Percentiles rank a stretch among this genome's conserved stretches.
Evolutionary conservation across 1,284 basidiomycete species (phyloP).

Genomic region (Xerocomus amazonicus): DNA sequence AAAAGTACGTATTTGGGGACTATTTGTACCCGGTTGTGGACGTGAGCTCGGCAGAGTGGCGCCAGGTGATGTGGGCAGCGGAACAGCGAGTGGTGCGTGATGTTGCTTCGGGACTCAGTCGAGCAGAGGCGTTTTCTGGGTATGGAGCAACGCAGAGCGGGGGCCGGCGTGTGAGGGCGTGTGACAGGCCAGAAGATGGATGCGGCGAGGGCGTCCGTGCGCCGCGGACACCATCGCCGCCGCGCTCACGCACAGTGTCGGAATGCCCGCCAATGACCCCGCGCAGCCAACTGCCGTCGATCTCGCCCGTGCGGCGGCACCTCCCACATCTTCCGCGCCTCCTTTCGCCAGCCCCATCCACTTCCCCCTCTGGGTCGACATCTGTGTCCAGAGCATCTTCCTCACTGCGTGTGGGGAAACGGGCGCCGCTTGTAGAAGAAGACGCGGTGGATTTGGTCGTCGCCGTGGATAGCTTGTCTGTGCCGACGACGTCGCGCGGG

Average conservation of each 20-base stretch:
- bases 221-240: conserved; percentile 9
- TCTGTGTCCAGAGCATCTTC: neutral
- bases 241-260: neutral
- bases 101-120: conserved; percentile 6
- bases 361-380: neutral
- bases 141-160: conserved; percentile 28
- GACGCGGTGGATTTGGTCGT: conserved; percentile 32
- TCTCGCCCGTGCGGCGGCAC: conserved; percentile 10
- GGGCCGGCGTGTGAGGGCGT: conserved; percentile 1
- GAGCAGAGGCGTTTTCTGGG: neutral
- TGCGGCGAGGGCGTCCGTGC: neutral
- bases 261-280: conserved; percentile 9
- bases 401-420: conserved; percentile 7
- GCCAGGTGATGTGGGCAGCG: conserved; percentile 57
- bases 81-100: conserved; percentile 30
- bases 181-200: neutral
- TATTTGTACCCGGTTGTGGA: conserved; percentile 90
- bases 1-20: conserved; percentile 84
- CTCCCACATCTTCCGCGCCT: conserved; percentile 4
- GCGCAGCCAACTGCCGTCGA: conserved; percentile 9
- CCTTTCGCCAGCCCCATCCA: neutral
- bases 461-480: conserved; percentile 13
- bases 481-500: conserved; percentile 22
- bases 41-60: conserved; percentile 71
- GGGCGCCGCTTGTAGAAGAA: conserved; percentile 22